Conservation (phyloP, 805 yeast species). For the Wickerhamiella dianesei region DNA sequence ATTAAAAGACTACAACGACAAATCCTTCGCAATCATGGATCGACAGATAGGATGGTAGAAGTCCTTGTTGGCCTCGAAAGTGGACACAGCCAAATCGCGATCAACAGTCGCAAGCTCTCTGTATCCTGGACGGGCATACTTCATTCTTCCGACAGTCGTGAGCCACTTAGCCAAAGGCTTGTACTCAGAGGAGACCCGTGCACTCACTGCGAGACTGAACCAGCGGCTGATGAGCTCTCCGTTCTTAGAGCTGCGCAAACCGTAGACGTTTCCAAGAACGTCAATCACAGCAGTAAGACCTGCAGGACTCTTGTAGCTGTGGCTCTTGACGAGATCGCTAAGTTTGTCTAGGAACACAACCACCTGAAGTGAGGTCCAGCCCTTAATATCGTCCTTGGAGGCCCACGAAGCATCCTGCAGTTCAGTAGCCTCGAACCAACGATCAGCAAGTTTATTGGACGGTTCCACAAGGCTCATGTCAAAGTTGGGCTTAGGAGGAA, state of each 20-base stretch:
- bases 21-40: constrained; percentile 70
- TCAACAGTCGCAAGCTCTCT: constrained; percentile 51
- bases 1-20: constrained; percentile 29
- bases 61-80: constrained; percentile 45
- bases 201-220: constrained; percentile 52
- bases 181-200: constrained; percentile 33
- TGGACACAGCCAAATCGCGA: constrained; percentile 46
- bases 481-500: constrained; percentile 78
- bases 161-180: constrained; percentile 62
- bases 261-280: constrained; percentile 29
- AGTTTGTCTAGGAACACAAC: constrained; percentile 48
- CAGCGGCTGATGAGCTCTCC: constrained; percentile 75
- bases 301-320: constrained; percentile 13
- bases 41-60: constrained; percentile 78
- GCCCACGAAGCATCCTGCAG: constrained; percentile 25
- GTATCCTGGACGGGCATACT: constrained; percentile 81
- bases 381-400: constrained; percentile 35
- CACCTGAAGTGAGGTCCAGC: constrained; percentile 60
- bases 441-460: constrained; percentile 50
- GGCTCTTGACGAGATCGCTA: constrained; percentile 11
- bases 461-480: constrained; percentile 66
- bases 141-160: constrained; percentile 89
- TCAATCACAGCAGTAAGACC: constrained; percentile 25
- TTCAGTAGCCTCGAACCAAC: constrained; percentile 38
- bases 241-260: constrained; percentile 43